Evolutionary conservation across 2,329 filamentous ascomycete species (phyloP), one percentile per base, ranked within the genome.

Genomic region (Aureobasidium sp.): DNA sequence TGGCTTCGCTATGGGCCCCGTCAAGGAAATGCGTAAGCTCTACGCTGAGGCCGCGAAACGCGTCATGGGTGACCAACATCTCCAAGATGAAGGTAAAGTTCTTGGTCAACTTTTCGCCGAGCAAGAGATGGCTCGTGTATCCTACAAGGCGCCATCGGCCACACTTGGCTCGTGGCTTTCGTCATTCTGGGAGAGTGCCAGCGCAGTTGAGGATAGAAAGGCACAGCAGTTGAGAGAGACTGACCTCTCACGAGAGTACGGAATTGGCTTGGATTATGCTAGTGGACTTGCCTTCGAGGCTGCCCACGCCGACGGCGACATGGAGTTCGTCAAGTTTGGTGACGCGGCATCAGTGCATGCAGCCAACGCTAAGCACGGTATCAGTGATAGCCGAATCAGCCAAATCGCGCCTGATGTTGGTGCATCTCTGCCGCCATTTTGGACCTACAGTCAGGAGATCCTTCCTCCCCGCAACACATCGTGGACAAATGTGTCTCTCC

Each of bases 81-180:
- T 70, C 32, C 66, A 77, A 29, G 65, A 62, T 21, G 65, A 79
- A 63, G 74, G 79, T 63, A 68, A 74, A 59, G 67, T 72, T 29
- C 66, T 71, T 51, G 65, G 64, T 27, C 67, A 70, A 36, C 67
- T 73, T 8, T 69, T 69, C 42, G 70, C 69, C 37, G 67, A 72
- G 39, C 69, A 72, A 57, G 67, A 68, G 60, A 58, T 70, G 27
- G 71, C 68, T 64, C 67, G 69, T n/a, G 67, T 70, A 57, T 63
- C 66, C 2, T 30, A 68, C n/a, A 74, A 21, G 7, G 4, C 13
- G 2, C 27, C 36, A 21, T 21, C 39, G 21, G 16, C 14, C 5
- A 29, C 49, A 11, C 13, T 61, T n/a, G 29, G 25, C n/a, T n/a
- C 37, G 11, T 55, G 41, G 41, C 21, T 61, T 6, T 57, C 50